Base-by-base conservation (phyloP, 768 basidiomycete species). In the Phlebiopsis gigantea region DNA sequence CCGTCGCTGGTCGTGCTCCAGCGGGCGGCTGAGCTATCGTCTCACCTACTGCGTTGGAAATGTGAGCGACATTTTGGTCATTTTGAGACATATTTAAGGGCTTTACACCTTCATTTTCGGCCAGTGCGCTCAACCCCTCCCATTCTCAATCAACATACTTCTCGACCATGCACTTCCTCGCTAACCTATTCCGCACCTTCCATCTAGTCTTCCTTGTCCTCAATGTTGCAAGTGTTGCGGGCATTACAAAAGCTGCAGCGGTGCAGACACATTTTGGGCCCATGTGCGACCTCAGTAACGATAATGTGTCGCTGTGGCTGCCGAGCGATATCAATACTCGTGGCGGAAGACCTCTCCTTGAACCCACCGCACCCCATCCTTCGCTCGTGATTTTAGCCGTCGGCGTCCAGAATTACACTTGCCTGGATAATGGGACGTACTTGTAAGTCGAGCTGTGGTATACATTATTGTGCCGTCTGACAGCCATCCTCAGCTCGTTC, bases 321-420 rank as follows among this genome's bases (percentile, higher is more conserved):
- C 48, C 48, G 10, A 19, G 12, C 8, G 28, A 49, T 31, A 34
- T 49, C 26, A 31, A 59, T 21, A 47, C 62, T 25, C 9, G 30
- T 5, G 25, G 28, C 25, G 69, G 67, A 41, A 65, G 63, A 1
- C 61, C 61, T 29, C 66, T 79, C 30, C 60, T 69, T 1, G 61
- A 62, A 10, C 77, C 77, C 5, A 64, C 68, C 7, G 56, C 55
- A 8, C 52, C 66, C 0, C 68, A 73, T 1, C 69, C 61, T 7
- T 19, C 65, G 6, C 77, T 69, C 63, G 70, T 80, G 41, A 71
- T 66, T 15, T 57, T 79, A 14, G 77, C 69, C 15, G 59, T 78
- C 42, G 75, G 79, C 30, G 72, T 70, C 5, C 79, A 80, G 63
- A 80, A 80, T 64, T 82, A 80, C 62, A 80, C 77, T 28, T 81